Conservation (phyloP, 2,329 filamentous ascomycete genomes). For the Penicillium brevicompactum region DNA sequence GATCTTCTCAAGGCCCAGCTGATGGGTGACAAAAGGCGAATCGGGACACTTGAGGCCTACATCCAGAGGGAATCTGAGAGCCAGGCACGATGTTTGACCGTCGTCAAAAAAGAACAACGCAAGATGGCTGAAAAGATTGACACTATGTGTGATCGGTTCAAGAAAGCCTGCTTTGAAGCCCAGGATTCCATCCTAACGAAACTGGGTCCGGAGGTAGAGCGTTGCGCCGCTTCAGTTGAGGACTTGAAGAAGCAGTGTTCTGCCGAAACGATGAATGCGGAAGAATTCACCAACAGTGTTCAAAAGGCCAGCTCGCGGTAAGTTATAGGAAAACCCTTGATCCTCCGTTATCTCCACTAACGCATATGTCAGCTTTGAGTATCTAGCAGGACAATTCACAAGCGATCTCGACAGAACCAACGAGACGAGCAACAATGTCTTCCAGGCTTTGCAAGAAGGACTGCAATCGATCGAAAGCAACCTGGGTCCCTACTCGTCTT, state of each 20-base stretch:
- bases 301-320: slow-evolving; percentile 27
- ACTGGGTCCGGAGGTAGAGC: slow-evolving; percentile 16
- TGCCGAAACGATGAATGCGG: slow-evolving; percentile 16
- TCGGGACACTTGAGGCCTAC: slow-evolving; percentile 32
- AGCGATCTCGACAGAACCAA: slow-evolving; percentile 18
- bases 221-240: slow-evolving; percentile 17
- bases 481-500: slow-evolving; percentile 17
- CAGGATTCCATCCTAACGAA: slow-evolving; percentile 16
- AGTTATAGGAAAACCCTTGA: slow-evolving; percentile 5
- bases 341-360: neutral
- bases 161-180: slow-evolving; percentile 13
- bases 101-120: slow-evolving; percentile 28
- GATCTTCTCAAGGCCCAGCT: slow-evolving; percentile 23
- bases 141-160: slow-evolving; percentile 17
- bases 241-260: slow-evolving; percentile 17
- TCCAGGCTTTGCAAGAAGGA: slow-evolving; percentile 22
- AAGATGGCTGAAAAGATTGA: slow-evolving; percentile 23
- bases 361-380: slow-evolving; percentile 22
- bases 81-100: slow-evolving; percentile 23
- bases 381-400: slow-evolving; percentile 15
- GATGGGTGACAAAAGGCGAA: slow-evolving; percentile 32
- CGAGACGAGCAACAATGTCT: slow-evolving; percentile 15
- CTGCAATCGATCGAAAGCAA: slow-evolving; percentile 20
- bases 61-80: slow-evolving; percentile 30
- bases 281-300: slow-evolving; percentile 20